Percentiles rank a stretch among this genome's conserved stretches.
These are phyloP conservation scores for Exsudoporus frostii DNA, from an alignment of 768 basidiomycete species.

Conservation along the genomic window DNA sequence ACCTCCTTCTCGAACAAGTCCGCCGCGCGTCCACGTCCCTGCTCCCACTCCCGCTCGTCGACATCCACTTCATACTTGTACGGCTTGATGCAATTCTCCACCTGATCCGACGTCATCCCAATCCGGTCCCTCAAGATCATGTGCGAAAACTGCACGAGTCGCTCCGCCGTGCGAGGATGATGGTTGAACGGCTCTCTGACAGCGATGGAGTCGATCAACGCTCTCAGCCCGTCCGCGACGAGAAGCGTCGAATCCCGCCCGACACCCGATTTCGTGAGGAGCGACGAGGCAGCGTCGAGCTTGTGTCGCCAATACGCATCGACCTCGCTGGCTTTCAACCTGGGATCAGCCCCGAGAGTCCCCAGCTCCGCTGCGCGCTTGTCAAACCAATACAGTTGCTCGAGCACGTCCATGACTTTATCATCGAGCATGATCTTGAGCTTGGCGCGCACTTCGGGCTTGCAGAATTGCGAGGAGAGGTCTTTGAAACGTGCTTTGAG, in stretches of 20 bases:
- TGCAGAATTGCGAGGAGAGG: conserved; percentile 79
- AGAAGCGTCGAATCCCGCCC: conserved; percentile 92
- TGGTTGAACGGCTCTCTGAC: conserved; percentile 85
- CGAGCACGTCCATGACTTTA: conserved; percentile 94
- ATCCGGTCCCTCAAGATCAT: conserved; percentile 90
- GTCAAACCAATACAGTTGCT: conserved; percentile 96
- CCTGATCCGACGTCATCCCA: conserved; percentile 94
- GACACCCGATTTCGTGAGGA: conserved; percentile 94
- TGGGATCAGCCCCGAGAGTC: conserved; percentile 63
- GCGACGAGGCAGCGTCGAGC: conserved; percentile 87
- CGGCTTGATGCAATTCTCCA: conserved; percentile 99
- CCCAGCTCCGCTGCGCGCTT: conserved; percentile 77
- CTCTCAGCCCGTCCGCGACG: conserved; percentile 89
- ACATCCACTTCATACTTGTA: conserved; percentile 99
- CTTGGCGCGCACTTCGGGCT: conserved; percentile 82
- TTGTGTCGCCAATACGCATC: conserved; percentile 97
- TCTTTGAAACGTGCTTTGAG: conserved; percentile 90
- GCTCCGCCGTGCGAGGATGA: conserved; percentile 86
- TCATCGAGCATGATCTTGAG: conserved; percentile 94
- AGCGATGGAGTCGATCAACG: conserved; percentile 87
- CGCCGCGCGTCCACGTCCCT: conserved; percentile 71
- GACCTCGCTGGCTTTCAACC: conserved; percentile 67
- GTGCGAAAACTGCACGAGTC: conserved; percentile 90
- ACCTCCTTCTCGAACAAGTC: conserved; percentile 84
- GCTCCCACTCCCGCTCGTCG: conserved; percentile 89